These are phyloP conservation scores for Solanum hybrid DNA, from an alignment of 305 asterid species.

Conservation along the genomic window DNA sequence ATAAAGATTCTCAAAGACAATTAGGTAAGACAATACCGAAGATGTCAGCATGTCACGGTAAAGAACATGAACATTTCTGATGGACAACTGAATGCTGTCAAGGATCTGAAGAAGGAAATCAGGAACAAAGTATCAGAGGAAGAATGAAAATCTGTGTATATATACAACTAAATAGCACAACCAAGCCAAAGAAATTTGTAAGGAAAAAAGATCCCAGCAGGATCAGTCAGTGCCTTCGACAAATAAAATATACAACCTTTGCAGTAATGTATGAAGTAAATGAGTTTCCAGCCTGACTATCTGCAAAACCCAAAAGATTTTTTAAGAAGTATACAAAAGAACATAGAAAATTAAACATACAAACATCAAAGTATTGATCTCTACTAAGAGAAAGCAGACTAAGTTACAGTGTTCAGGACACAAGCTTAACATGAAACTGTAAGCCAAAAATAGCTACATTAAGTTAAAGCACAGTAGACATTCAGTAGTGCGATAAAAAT, in stretches of 20 bases:
- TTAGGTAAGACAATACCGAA: slow-evolving; percentile 39
- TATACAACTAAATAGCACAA: slow-evolving; percentile 1
- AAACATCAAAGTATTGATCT: background rate
- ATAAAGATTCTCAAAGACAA: background rate
- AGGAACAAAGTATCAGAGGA: slow-evolving; percentile 12
- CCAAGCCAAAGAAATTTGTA: background rate
- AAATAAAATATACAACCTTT: slow-evolving; percentile 42
- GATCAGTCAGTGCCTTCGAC: slow-evolving; percentile 5
- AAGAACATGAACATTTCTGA: slow-evolving; percentile 72
- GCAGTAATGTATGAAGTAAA: slow-evolving; percentile 85
- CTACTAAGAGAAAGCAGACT: background rate
- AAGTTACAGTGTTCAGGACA: background rate
- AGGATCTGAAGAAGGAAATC: slow-evolving; percentile 49
- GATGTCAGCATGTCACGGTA: slow-evolving; percentile 41
- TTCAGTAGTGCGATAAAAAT: background rate
- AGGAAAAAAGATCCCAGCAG: background rate
- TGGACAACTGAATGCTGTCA: slow-evolving; percentile 87
- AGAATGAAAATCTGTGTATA: background rate
- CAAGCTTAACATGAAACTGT: background rate
- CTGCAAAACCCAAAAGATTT: slow-evolving; percentile 36
- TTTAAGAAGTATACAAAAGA: slow-evolving; percentile 10
- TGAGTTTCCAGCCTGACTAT: slow-evolving; percentile 82
- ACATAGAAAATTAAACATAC: background rate
- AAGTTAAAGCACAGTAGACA: background rate
- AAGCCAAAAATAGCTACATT: background rate